Conservation (phyloP, 176 grass and related monocot genomes). For the Themeda triandra region DNA sequence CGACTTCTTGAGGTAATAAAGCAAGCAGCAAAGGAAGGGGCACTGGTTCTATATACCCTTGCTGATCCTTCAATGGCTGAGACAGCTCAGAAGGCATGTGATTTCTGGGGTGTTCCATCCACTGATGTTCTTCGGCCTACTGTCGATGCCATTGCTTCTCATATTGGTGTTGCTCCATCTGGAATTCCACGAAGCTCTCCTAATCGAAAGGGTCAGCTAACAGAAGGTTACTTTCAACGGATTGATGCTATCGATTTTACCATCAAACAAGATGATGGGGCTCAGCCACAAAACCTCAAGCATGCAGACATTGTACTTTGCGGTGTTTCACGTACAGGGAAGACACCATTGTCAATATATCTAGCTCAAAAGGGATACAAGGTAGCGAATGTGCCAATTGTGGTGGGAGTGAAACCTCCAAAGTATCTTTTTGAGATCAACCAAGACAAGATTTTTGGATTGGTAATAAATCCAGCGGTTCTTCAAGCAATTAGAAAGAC, state of each 20-base stretch:
- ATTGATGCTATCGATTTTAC: constrained; percentile 92
- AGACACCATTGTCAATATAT: constrained; percentile 94
- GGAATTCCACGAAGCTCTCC: constrained; percentile 81
- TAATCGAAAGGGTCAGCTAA: constrained; percentile 51
- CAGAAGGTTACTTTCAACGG: constrained; percentile 78
- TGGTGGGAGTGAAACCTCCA: constrained; percentile 84
- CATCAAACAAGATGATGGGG: constrained; percentile 98
- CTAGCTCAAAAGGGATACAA: constrained; percentile 97
- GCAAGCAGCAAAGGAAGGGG: constrained; percentile 93
- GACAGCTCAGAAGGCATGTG: constrained; percentile 66
- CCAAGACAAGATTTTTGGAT: constrained; percentile 78
- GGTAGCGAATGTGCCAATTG: constrained; percentile 89
- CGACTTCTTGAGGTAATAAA: constrained; percentile 80
- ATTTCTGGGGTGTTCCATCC: constrained; percentile 65
- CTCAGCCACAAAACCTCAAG: constrained; percentile 76
- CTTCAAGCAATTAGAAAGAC: constrained; percentile 90
- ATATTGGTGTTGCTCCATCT: constrained; percentile 92
- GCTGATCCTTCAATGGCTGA: constrained; percentile 86
- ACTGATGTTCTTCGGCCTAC: constrained; percentile 82
- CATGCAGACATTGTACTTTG: constrained; percentile 72
- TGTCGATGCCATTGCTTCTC: constrained; percentile 83
- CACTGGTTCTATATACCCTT: constrained; percentile 82
- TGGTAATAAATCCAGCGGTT: constrained; percentile 75
- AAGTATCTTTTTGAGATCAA: constrained; percentile 71
- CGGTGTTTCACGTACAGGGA: constrained; percentile 95